Evolutionary conservation across 306 rosid species (phyloP), one percentile per base, ranked within the genome.

Genomic region (Pyrus betulifolia): DNA sequence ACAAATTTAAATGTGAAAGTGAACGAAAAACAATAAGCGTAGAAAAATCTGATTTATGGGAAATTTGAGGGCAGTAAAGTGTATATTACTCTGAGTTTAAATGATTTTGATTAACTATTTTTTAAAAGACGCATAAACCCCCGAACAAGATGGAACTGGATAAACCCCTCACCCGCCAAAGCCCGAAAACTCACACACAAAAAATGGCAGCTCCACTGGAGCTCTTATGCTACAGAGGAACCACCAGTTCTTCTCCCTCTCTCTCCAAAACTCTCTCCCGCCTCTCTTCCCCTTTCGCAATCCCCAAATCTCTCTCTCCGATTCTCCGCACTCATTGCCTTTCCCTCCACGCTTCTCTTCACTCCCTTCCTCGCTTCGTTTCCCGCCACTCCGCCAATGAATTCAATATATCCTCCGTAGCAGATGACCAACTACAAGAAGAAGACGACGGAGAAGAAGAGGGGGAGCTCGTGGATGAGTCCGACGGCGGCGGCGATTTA

Each of bases 351-450:
- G 40, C 59, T 25, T 9, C 74, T 22, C 67, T 45, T 52, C 79
- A 17, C 27, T 2, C 22, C 54, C 69, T 83, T 81, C 83, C 78
- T 79, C 89, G 84, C 74, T 73, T 11, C 75, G 55, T 70, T 22
- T 67, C 81, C 76, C 78, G 58, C 28, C 17, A 69, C 9, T 77
- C 88, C 4, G 82, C 74, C 72, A 67, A 64, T 6, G 72, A 55
- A 33, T 51, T 59, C 60, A 15, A 66, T 30, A 28, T 15, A 17
- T 49, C 54, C 27, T 57, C 76, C 68, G 8, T 27, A 9, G 49
- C 54, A 3, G 76, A 54, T n/a, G 70, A 57, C 19, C 78, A 21
- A 23, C 79, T 27, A 59, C 78, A 75, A 19, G 54, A 78, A 8
- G 88, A 79, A 5, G 65, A 31, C 11, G 77, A 65, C 22, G 80